Percentiles rank a stretch among this genome's conserved stretches.
Conservation (phyloP, 2,329 filamentous ascomycete genomes). For the Colletotrichum agaves region DNA sequence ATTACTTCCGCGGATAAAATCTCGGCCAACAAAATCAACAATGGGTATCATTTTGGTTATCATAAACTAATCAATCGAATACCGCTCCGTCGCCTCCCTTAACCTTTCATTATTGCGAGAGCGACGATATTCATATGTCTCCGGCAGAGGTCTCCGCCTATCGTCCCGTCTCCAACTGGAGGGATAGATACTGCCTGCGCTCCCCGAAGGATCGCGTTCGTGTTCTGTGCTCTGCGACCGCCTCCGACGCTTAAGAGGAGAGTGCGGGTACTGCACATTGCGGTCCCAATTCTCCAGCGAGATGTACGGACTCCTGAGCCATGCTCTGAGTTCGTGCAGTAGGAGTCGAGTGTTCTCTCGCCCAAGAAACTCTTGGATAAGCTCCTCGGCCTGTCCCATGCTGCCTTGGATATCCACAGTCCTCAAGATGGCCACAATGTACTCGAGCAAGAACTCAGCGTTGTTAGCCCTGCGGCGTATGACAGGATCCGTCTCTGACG, state of each 20-base stretch:
- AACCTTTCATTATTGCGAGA: conserved; percentile 27
- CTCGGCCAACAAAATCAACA: neutral
- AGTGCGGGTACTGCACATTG: conserved; percentile 73
- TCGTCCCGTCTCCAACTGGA: conserved; percentile 37
- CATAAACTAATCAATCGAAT: conserved; percentile 22
- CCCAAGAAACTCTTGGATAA: conserved; percentile 83
- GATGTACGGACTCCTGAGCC: conserved; percentile 82
- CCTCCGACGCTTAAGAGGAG: conserved; percentile 12
- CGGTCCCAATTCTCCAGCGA: conserved; percentile 83
- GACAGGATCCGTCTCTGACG: conserved; percentile 28
- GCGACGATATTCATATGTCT: conserved; percentile 17
- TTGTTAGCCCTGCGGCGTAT: conserved; percentile 65
- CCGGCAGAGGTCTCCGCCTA: conserved; percentile 20
- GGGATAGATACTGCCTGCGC: conserved; percentile 28
- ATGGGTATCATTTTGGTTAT: neutral
- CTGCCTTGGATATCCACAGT: conserved; percentile 84
- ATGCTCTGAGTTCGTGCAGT: conserved; percentile 85
- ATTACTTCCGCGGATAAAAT: neutral
- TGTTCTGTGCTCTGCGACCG: conserved; percentile 30
- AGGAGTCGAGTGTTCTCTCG: conserved; percentile 78
- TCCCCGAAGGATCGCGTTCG: neutral
- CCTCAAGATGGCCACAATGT: conserved; percentile 84
- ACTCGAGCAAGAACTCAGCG: conserved; percentile 86
- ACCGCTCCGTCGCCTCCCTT: conserved; percentile 30
- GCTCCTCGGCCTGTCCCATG: conserved; percentile 80